These are phyloP conservation scores for Agaricus bisporus DNA, from an alignment of 768 basidiomycete species.

Conservation along the genomic window DNA sequence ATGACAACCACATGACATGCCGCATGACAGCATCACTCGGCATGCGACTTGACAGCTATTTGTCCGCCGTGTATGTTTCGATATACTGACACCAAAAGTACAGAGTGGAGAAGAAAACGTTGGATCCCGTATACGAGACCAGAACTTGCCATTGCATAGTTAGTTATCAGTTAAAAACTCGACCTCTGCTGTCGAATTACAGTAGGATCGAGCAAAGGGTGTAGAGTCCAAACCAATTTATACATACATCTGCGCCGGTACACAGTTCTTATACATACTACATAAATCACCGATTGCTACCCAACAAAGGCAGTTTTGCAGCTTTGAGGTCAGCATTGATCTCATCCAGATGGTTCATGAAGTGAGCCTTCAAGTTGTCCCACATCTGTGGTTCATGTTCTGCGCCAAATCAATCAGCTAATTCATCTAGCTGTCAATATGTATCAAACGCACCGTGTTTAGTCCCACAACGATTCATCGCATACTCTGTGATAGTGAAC, in stretches of 20 bases:
- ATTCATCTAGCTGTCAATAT: not conserved
- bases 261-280: not conserved
- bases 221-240: no score
- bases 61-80: no score
- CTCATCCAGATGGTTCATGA: slow-evolving; percentile 51
- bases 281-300: slow-evolving; percentile 8
- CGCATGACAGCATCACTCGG: no score
- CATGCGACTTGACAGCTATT: no score
- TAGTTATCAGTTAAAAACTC: no score
- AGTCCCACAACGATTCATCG: slow-evolving; percentile 52
- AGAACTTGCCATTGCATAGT: no score
- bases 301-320: slow-evolving; percentile 29
- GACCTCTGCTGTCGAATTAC: no score
- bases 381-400: slow-evolving; percentile 66
- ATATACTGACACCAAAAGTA: no score
- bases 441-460: slow-evolving; percentile 39
- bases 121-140: no score
- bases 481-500: slow-evolving; percentile 59
- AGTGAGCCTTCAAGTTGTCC: slow-evolving; percentile 52
- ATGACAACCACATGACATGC: no score
- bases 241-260: not conserved
- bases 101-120: no score
- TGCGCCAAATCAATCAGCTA: slow-evolving; percentile 14
- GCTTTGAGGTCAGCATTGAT: slow-evolving; percentile 44
- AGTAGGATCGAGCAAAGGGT: no score